Conservation (phyloP, 2,329 filamentous ascomycete genomes). For the Pochonia chlamydosporia region DNA sequence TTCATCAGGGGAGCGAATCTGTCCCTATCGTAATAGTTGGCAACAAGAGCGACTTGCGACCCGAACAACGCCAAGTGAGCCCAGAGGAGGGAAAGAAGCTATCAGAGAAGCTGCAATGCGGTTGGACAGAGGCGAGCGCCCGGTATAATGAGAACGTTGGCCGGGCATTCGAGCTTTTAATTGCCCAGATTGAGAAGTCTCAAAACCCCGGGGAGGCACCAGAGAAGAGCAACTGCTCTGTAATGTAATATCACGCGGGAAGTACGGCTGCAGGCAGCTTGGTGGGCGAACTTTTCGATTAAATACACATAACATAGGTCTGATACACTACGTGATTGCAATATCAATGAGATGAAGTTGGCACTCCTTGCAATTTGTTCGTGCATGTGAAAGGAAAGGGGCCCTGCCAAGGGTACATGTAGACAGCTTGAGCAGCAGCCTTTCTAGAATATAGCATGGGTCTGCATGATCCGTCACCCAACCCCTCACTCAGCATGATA, state of each 20-base stretch:
- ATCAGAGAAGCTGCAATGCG: slow-evolving; percentile 82
- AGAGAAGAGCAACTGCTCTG: slow-evolving; percentile 69
- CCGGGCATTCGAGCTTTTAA: slow-evolving; percentile 89
- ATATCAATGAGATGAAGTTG: neutral
- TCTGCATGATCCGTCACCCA: too few species aligned
- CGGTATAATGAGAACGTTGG: slow-evolving; percentile 90
- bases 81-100: slow-evolving; percentile 80
- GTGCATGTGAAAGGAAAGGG: too few species aligned
- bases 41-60: slow-evolving; percentile 91
- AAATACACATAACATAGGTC: neutral
- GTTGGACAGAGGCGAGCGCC: slow-evolving; percentile 91
- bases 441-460: too few species aligned
- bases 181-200: slow-evolving; percentile 89
- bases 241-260: slow-evolving; percentile 63
- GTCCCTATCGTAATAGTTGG: slow-evolving; percentile 93
- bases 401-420: too few species aligned
- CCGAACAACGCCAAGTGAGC: slow-evolving; percentile 88
- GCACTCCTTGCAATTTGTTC: neutral
- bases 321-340: neutral
- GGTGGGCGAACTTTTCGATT: neutral
- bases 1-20: slow-evolving; percentile 72
- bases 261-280: slow-evolving; percentile 7
- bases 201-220: slow-evolving; percentile 84
- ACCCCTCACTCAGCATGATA: too few species aligned
- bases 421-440: too few species aligned